Conservation (phyloP, 306 rosid genomes). For the Prunus davidiana region DNA sequence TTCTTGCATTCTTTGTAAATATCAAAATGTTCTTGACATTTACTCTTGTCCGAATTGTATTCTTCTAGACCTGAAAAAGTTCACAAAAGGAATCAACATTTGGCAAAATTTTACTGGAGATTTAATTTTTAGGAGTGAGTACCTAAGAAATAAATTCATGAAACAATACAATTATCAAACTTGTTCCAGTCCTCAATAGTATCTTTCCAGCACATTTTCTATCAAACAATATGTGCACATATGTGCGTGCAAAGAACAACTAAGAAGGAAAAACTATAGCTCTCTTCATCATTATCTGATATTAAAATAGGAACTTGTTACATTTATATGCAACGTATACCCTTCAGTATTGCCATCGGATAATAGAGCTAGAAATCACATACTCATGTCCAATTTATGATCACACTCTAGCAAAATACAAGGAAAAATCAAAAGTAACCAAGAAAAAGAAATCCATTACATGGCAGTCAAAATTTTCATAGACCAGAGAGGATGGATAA, state of each 20-base stretch:
- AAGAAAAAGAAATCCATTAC: background rate
- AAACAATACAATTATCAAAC: background rate
- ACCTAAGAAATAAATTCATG: background rate
- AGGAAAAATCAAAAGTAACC: background rate
- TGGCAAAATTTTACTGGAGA: background rate
- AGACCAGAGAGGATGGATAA: background rate
- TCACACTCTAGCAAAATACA: background rate
- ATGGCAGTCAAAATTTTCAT: background rate
- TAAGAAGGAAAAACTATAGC: background rate
- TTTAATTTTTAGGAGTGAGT: background rate
- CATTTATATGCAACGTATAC: background rate
- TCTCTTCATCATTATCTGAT: background rate
- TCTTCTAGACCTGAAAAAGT: slow-evolving; percentile 70
- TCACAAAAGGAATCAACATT: background rate
- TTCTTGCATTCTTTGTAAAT: slow-evolving; percentile 96
- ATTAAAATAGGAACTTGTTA: background rate
- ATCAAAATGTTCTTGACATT: slow-evolving; percentile 89
- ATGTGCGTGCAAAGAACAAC: background rate
- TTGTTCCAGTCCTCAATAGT: background rate
- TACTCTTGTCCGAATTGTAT: slow-evolving; percentile 62
- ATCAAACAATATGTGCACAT: background rate
- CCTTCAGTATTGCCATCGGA: background rate
- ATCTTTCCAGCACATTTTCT: background rate
- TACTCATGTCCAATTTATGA: background rate
- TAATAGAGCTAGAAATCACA: background rate